Evolutionary conservation across 2,329 filamentous ascomycete genomes (phyloP).

Genomic region (Geosmithia flava): DNA sequence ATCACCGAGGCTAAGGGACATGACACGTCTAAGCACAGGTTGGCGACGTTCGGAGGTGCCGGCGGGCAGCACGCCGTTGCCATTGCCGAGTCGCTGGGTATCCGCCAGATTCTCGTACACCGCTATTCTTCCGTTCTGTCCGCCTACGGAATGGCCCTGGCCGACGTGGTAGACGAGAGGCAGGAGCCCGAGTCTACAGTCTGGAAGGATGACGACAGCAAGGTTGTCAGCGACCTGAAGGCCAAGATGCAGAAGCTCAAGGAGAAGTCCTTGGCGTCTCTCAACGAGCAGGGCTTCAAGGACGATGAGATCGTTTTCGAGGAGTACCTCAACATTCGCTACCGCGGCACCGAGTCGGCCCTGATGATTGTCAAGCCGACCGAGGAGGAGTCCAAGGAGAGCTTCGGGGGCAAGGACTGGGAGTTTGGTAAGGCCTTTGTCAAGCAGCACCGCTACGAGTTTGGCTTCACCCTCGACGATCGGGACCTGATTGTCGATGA

Average conservation of each 20-base stretch:
- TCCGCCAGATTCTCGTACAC: constrained; percentile 76
- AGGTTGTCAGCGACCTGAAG: constrained; percentile 49
- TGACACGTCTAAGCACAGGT: constrained; percentile 78
- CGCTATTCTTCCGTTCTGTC: constrained; percentile 81
- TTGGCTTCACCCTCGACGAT: constrained; percentile 76
- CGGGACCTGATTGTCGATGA: constrained; percentile 86
- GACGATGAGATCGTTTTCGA: constrained; percentile 69
- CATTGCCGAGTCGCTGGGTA: constrained; percentile 74
- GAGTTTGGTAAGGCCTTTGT: constrained; percentile 77
- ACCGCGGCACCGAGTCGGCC: constrained; percentile 80
- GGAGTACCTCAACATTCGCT: constrained; percentile 89
- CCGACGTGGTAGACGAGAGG: constrained; percentile 83
- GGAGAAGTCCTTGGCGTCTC: constrained; percentile 53
- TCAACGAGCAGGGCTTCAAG: constrained; percentile 69
- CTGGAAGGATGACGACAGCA: constrained; percentile 41
- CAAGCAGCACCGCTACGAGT: constrained; percentile 81
- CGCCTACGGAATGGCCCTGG: constrained; percentile 85
- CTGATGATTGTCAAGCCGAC: constrained; percentile 76
- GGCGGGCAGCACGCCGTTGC: constrained; percentile 89
- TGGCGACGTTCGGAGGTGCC: constrained; percentile 86
- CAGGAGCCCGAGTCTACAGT: constrained; percentile 63
- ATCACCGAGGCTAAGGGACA: constrained; percentile 88
- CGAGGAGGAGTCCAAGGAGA: constrained; percentile 44
- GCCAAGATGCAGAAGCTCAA: constrained; percentile 70
- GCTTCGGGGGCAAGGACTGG: constrained; percentile 57